Conservation (phyloP, 2,329 filamentous ascomycete genomes). For the Eutypa lata region DNA sequence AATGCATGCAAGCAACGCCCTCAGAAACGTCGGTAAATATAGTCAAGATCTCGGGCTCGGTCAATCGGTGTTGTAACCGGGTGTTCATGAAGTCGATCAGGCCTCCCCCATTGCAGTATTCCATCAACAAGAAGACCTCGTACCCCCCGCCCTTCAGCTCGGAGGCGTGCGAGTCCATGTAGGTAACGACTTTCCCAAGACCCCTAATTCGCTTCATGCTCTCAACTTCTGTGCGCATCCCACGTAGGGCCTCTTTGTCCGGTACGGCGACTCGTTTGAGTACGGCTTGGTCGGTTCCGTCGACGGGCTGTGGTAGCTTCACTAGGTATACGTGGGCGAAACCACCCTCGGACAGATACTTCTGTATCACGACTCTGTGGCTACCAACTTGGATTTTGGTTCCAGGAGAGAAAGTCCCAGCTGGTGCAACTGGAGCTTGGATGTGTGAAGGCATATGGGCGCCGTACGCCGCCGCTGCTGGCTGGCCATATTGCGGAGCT, state of each 20-base stretch:
- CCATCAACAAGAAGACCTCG: slow-evolving; percentile 98
- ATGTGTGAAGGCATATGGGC: slow-evolving; percentile 34
- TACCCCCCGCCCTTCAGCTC: slow-evolving; percentile 91
- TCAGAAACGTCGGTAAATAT: slow-evolving; percentile 96
- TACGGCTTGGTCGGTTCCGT: slow-evolving; percentile 78
- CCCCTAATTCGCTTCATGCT: slow-evolving; percentile 99
- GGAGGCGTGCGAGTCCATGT: slow-evolving; percentile 97
- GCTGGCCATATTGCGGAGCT: slow-evolving; percentile 39
- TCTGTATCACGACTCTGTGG: slow-evolving; percentile 91
- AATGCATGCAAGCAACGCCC: slow-evolving; percentile 98
- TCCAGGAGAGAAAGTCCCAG: slow-evolving; percentile 85
- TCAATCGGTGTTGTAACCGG: slow-evolving; percentile 89
- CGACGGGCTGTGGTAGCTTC: slow-evolving; percentile 72
- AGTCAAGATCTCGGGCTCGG: slow-evolving; percentile 93
- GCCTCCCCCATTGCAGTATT: slow-evolving; percentile 91
- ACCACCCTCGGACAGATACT: slow-evolving; percentile 95
- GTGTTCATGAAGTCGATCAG: slow-evolving; percentile 99
- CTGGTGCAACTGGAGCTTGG: slow-evolving; percentile 46
- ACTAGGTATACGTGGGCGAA: slow-evolving; percentile 99
- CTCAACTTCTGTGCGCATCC: slow-evolving; percentile 98
- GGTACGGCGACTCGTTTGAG: slow-evolving; percentile 94
- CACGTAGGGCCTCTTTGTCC: slow-evolving; percentile 89
- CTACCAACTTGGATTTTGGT: slow-evolving; percentile 96
- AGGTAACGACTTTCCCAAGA: slow-evolving; percentile 92
- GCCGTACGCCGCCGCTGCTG: slow-evolving; percentile 35